phyloP scores from a whole-genome alignment of 179 eudicot genomes.

The Heliamphora pulchella region DNA sequence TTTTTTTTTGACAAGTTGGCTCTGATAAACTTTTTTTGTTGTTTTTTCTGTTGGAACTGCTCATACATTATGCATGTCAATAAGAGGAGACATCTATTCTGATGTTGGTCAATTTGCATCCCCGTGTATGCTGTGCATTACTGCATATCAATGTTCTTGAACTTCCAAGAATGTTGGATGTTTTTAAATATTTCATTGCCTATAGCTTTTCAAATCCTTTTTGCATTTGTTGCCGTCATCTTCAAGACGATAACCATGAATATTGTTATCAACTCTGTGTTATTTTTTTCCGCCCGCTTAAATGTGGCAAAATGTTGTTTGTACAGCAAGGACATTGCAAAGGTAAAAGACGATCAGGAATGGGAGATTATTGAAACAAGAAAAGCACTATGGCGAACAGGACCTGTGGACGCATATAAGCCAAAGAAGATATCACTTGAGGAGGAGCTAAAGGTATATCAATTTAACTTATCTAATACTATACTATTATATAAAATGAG shows the following conservation, averaged over 20 bases:
- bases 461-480: background rate
- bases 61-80: background rate
- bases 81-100: background rate
- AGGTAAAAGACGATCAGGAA: conserved; percentile 76
- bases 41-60: background rate
- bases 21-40: background rate
- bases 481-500: too few species aligned
- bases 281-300: background rate
- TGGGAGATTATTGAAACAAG: conserved; percentile 85
- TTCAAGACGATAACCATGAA: background rate
- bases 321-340: conserved; percentile 81
- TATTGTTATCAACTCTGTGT: background rate
- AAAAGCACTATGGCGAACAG: conserved; percentile 71
- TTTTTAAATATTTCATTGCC: background rate
- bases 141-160: background rate
- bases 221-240: background rate
- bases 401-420: conserved; percentile 64
- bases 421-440: conserved; percentile 70
- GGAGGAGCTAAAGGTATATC: conserved; percentile 75
- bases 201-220: background rate
- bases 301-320: conserved; percentile 8
- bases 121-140: background rate
- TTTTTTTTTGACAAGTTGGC: background rate
- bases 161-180: background rate
- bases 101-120: background rate